phyloP scores from a whole-genome alignment of 306 rosid genomes.

The Fagus crenata region DNA sequence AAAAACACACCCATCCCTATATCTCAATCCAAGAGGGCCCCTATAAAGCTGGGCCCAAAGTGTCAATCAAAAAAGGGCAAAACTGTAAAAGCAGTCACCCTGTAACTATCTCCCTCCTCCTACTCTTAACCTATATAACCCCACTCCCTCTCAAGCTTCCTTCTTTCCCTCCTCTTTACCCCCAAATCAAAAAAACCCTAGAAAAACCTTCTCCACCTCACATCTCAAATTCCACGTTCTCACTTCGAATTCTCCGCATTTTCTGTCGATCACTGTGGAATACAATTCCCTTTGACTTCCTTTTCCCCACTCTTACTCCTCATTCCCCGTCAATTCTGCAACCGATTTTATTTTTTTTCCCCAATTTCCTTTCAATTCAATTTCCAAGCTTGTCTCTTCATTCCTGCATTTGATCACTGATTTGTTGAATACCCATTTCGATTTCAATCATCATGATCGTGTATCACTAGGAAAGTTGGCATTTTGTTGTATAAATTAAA shows the following conservation, averaged over 20 bases:
- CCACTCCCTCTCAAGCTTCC: background rate
- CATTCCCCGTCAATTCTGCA: conserved; percentile 10
- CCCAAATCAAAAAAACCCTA: conserved; percentile 47
- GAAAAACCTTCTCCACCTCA: conserved; percentile 1
- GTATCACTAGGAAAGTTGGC: conserved; percentile 1
- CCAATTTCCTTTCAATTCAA: background rate
- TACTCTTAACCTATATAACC: background rate
- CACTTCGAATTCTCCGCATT: conserved; percentile 3
- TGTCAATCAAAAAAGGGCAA: background rate
- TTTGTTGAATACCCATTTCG: background rate
- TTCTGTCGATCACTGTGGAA: conserved; percentile 18
- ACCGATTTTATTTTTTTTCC: background rate
- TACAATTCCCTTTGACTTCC: conserved; percentile 21
- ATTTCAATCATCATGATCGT: background rate
- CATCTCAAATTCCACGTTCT: background rate
- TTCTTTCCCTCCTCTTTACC: conserved; percentile 9
- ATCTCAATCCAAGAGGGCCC: too few relatives aligned
- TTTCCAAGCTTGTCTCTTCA: conserved; percentile 8
- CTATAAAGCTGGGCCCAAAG: background rate
- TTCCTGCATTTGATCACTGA: conserved; percentile 4
- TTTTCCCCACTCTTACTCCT: conserved; percentile 9
- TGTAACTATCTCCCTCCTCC: conserved; percentile 11
- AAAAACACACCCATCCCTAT: too few relatives aligned
- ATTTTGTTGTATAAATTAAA: conserved; percentile 9
- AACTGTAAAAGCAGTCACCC: background rate